A percentile compares a stretch with the other conserved stretches of the same genome.
phyloP scores from a whole-genome alignment of 495 filamentous ascomycete genomes.

The Hypoxylon lienhwacheense region DNA sequence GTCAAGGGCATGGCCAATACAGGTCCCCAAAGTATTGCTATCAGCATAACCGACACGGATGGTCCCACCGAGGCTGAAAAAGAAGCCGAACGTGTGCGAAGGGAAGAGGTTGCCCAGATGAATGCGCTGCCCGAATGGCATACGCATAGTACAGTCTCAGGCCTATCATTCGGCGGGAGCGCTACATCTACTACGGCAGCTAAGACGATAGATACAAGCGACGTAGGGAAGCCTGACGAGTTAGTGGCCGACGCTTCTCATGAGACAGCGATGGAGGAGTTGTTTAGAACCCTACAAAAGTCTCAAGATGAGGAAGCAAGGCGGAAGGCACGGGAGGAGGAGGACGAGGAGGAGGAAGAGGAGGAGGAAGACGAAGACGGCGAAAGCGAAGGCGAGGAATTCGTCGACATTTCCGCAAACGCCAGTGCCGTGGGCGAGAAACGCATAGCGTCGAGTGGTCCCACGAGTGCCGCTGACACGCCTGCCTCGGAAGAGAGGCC shows the following conservation, averaged over 20 bases:
- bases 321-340: constrained; percentile 50
- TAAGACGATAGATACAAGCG: constrained; percentile 60
- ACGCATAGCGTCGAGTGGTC: constrained; percentile 38
- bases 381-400: constrained; percentile 48
- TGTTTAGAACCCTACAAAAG: constrained; percentile 56
- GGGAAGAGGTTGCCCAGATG: constrained; percentile 73
- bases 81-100: constrained; percentile 69
- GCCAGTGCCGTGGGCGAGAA: constrained; percentile 33
- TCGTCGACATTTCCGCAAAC: constrained; percentile 38
- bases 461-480: constrained; percentile 40
- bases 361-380: constrained; percentile 48
- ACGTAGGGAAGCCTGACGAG: constrained; percentile 39
- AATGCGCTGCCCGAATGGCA: constrained; percentile 92
- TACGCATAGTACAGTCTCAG: constrained; percentile 75
- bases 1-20: constrained; percentile 70
- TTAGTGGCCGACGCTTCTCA: constrained; percentile 46
- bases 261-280: constrained; percentile 51
- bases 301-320: constrained; percentile 53
- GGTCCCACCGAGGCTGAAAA: constrained; percentile 76
- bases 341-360: constrained; percentile 55
- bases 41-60: constrained; percentile 72
- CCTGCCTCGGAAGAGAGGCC: constrained; percentile 49
- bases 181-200: constrained; percentile 49
- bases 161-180: constrained; percentile 40
- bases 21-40: constrained; percentile 70